Percentiles rank a stretch among this genome's conserved stretches.
phyloP scores from a whole-genome alignment of 768 basidiomycete genomes.

The Rhizopogon vinicolor region DNA sequence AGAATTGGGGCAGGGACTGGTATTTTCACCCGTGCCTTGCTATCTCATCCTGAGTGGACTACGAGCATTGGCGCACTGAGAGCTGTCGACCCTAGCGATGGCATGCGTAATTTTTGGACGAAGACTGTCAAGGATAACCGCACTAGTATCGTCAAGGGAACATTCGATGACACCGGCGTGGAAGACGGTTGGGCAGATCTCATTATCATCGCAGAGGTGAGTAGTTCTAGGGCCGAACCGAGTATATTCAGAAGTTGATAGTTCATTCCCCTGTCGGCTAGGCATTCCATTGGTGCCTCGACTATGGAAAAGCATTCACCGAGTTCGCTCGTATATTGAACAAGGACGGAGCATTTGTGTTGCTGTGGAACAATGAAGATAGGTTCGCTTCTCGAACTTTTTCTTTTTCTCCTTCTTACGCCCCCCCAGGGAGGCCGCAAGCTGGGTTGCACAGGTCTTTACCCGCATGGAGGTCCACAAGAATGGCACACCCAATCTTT shows the following conservation, averaged over 20 bases:
- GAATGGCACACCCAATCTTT: slow-evolving; percentile 75
- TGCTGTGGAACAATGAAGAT: slow-evolving; percentile 93
- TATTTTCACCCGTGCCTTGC: slow-evolving; percentile 79
- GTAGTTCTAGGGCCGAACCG: not conserved
- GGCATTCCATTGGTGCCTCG: slow-evolving; percentile 94
- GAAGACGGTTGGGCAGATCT: slow-evolving; percentile 70
- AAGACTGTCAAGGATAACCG: slow-evolving; percentile 49
- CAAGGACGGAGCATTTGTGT: slow-evolving; percentile 60
- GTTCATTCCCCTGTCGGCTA: slow-evolving; percentile 21
- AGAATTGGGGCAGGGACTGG: slow-evolving; percentile 86
- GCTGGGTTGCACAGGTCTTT: slow-evolving; percentile 75
- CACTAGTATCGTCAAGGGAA: slow-evolving; percentile 53
- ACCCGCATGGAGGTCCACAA: slow-evolving; percentile 67
- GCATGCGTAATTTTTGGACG: slow-evolving; percentile 75
- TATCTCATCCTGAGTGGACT: slow-evolving; percentile 59
- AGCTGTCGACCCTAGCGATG: slow-evolving; percentile 80
- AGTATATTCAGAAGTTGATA: too few relatives aligned
- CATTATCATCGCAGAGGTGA: slow-evolving; percentile 73
- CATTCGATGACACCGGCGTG: slow-evolving; percentile 61
- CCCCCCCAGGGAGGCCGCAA: slow-evolving; percentile 44
- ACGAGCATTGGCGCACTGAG: slow-evolving; percentile 46
- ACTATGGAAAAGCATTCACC: slow-evolving; percentile 61
- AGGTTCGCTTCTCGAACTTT: slow-evolving; percentile 33
- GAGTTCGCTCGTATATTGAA: slow-evolving; percentile 83
- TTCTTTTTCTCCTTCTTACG: not conserved